Base-by-base conservation (phyloP, 2,329 filamentous ascomycete species). In the Sordariomycetes sp. region DNA sequence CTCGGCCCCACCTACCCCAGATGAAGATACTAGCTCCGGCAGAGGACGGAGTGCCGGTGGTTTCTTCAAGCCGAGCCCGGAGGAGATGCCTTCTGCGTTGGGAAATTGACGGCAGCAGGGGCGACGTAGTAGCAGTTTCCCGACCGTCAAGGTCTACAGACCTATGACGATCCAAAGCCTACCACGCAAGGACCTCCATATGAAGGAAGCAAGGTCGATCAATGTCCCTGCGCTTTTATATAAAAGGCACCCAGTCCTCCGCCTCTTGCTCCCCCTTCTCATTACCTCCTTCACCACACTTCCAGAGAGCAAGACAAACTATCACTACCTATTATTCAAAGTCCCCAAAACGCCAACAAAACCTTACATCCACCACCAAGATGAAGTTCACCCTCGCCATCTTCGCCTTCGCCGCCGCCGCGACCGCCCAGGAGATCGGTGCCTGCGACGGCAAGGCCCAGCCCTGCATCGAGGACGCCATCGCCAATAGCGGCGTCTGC, bases 371-470 rank as follows among this genome's bases (percentile, higher is more conserved):
- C 17, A 42, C 53, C 25, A 10, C 35, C 12, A 56, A 56, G 20
- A 56, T 54, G 42, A 48, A 42, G 52, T 39, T 62, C 59, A 57
- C 61, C 22, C 56, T 59, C 52, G 58, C 63, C 48, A 12, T 51
- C 34, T 32, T 56, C 48, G 25, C 55, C 20, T 24, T 56, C 36
- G 59, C 54, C 52, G 60, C 61, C 48, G 34, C 57, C 22, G 59
- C 58, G 15, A 58, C 56, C 48, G 61, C 62, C 39, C 62, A 62
- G 59, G 36, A 36, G 24, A 59, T 61, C 55, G 60, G 60, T 52
- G 39, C 39, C 39, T 45, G 39, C 39, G 39, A 45, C 39, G 39
- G 39, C 39, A 45, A 45, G 39, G 39, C 39, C 39, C 39, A 45
- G 39, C 39, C 39, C 39, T 45, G 62, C 59, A 56, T 64, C 36